Evolutionary conservation across 371 early-diverging fungal genomes (phyloP).

Genomic region (Actinomortierella wolfii): DNA sequence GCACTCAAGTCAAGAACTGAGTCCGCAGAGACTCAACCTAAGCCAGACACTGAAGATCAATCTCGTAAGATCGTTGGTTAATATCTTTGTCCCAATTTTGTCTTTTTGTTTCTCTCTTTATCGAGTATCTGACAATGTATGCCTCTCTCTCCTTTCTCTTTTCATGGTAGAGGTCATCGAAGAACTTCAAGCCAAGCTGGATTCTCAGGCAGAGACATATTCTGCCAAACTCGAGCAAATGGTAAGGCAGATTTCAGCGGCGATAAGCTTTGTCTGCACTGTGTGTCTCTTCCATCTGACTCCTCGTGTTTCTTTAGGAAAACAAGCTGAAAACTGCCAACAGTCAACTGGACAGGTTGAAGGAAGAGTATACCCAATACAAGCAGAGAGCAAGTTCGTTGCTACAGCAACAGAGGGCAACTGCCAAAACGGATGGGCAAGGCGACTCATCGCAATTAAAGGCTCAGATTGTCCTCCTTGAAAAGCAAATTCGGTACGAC

Average conservation of each 20-base stretch:
- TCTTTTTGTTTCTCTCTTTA: neutral
- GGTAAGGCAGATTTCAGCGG: slow-evolving; percentile 35
- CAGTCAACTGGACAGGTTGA: slow-evolving; percentile 51
- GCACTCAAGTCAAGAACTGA: slow-evolving; percentile 43
- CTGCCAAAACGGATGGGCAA: slow-evolving; percentile 32
- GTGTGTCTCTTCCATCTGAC: neutral
- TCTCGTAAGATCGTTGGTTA: slow-evolving; percentile 46
- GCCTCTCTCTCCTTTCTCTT: neutral
- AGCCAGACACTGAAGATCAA: slow-evolving; percentile 45
- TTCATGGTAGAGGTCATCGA: slow-evolving; percentile 48
- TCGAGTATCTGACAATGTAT: neutral
- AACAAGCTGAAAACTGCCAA: slow-evolving; percentile 54
- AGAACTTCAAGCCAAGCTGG: slow-evolving; percentile 51
- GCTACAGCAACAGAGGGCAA: slow-evolving; percentile 52
- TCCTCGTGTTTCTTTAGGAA: slow-evolving; percentile 42
- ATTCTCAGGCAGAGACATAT: slow-evolving; percentile 50
- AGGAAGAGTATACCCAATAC: slow-evolving; percentile 62
- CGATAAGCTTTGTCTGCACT: neutral
- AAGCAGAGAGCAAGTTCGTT: slow-evolving; percentile 62
- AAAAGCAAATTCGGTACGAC: slow-evolving; percentile 43
- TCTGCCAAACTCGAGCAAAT: slow-evolving; percentile 53
- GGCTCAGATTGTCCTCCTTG: slow-evolving; percentile 46
- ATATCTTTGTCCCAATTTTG: neutral
- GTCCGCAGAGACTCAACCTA: slow-evolving; percentile 25
- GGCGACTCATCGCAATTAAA: slow-evolving; percentile 28